Evolutionary conservation across 306 rosid genomes (phyloP).

Genomic region (Cucumis melo): DNA sequence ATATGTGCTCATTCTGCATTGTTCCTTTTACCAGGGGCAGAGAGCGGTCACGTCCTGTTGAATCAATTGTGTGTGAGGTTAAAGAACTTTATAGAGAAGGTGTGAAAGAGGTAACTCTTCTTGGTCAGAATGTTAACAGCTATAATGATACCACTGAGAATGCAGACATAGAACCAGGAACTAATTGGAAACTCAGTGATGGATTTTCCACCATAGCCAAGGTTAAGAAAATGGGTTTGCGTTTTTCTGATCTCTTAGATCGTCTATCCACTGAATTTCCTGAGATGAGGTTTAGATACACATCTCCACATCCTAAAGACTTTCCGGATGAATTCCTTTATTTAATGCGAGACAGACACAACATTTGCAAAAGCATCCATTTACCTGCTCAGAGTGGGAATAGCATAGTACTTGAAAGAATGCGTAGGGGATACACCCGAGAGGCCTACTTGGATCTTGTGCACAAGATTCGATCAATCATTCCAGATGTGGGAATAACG

Average conservation of each 20-base stretch:
- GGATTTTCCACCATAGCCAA: constrained; percentile 73
- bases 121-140: constrained; percentile 96
- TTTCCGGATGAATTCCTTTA: constrained; percentile 77
- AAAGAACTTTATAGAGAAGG: constrained; percentile 83
- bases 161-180: constrained; percentile 51
- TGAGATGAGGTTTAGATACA: constrained; percentile 96
- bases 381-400: constrained; percentile 88
- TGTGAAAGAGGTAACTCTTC: constrained; percentile 89
- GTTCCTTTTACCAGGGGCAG: constrained; percentile 95
- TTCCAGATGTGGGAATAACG: constrained; percentile 86
- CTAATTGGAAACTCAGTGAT: constrained; percentile 72
- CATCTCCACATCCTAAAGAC: constrained; percentile 98
- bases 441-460: constrained; percentile 91
- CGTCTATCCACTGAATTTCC: constrained; percentile 73
- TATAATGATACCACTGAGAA: constrained; percentile 61
- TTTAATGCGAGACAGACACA: constrained; percentile 81
- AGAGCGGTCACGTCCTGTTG: constrained; percentile 88
- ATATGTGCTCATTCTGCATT: constrained; percentile 95
- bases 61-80: constrained; percentile 84
- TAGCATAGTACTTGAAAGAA: constrained; percentile 63
- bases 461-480: constrained; percentile 51
- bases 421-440: constrained; percentile 93
- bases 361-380: constrained; percentile 70
- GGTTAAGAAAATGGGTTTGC: constrained; percentile 76
- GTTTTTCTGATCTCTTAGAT: constrained; percentile 83